Evolutionary conservation across 192 early-diverging fungal species (phyloP).

Genomic region (Coemansia sp.): DNA sequence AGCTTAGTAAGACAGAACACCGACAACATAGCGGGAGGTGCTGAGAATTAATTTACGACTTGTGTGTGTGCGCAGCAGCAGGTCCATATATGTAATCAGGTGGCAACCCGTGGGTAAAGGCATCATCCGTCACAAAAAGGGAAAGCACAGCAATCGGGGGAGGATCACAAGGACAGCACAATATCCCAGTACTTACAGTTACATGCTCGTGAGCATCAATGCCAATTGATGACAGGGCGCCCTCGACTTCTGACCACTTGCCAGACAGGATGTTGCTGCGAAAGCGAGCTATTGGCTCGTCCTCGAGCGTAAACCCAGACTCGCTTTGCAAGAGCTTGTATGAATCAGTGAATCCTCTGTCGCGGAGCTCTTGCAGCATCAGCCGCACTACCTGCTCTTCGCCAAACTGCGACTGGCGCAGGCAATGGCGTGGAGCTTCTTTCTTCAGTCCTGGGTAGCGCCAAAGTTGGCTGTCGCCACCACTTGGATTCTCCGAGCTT

Average conservation of each 20-base stretch:
- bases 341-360: conserved; percentile 78
- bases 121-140: not conserved
- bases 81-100: conserved; percentile 1
- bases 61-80: not conserved
- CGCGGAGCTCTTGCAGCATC: conserved; percentile 83
- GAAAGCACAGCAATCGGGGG: conserved; percentile 8
- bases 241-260: conserved; percentile 73
- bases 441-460: conserved; percentile 46
- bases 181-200: conserved; percentile 23
- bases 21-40: not conserved
- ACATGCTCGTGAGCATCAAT: conserved; percentile 16
- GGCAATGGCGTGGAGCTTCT: conserved; percentile 40
- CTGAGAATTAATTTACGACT: not conserved
- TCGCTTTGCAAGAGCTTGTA: conserved; percentile 74
- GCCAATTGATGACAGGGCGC: conserved; percentile 56
- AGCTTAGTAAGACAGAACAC: not conserved
- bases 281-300: conserved; percentile 68
- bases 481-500: not conserved
- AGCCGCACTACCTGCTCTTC: conserved; percentile 84
- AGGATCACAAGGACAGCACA: not conserved
- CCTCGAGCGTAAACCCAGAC: conserved; percentile 79
- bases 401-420: conserved; percentile 46
- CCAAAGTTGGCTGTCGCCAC: not conserved
- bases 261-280: conserved; percentile 74
- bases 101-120: conserved; percentile 7